Conservation (phyloP, 2,329 filamentous ascomycete genomes). For the Lojkania enalia region DNA sequence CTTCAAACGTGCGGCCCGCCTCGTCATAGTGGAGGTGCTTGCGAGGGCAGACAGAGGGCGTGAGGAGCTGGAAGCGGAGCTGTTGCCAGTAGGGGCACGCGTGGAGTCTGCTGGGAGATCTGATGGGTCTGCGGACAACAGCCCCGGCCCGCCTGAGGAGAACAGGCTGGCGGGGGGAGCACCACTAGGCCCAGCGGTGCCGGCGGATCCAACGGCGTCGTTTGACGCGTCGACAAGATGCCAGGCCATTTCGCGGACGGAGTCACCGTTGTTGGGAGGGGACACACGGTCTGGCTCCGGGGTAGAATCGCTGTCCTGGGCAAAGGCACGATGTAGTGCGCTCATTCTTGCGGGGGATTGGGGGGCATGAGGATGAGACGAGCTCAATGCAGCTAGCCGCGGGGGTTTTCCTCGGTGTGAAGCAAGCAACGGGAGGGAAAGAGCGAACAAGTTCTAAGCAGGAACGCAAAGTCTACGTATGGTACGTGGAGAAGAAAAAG, state of each 20-base stretch:
- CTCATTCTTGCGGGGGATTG: constrained; percentile 12
- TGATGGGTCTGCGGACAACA: constrained; percentile 16
- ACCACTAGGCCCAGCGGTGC: constrained; percentile 14
- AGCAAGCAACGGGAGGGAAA: neutral
- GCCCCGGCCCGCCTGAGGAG: constrained; percentile 26
- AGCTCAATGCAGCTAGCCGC: neutral
- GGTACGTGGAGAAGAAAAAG: neutral
- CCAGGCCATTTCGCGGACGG: constrained; percentile 2
- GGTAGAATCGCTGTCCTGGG: constrained; percentile 17
- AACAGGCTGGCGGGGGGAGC: constrained; percentile 33
- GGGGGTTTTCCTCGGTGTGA: constrained; percentile 1
- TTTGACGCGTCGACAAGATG: constrained; percentile 11
- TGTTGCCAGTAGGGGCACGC: constrained; percentile 15
- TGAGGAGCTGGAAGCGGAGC: constrained; percentile 27
- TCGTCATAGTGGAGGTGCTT: constrained; percentile 26
- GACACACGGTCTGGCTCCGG: constrained; percentile 16
- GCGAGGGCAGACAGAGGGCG: constrained; percentile 36
- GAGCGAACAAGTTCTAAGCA: neutral
- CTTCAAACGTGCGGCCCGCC: constrained; percentile 33
- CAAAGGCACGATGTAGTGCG: constrained; percentile 16
- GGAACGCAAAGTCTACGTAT: constrained; percentile 2
- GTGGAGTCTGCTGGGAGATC: constrained; percentile 11
- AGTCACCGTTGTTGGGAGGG: neutral
- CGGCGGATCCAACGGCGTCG: constrained; percentile 14
- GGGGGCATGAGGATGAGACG: constrained; percentile 4